These are phyloP conservation scores for Tolypocladium album DNA, from an alignment of 2,329 filamentous ascomycete species.

Conservation along the genomic window DNA sequence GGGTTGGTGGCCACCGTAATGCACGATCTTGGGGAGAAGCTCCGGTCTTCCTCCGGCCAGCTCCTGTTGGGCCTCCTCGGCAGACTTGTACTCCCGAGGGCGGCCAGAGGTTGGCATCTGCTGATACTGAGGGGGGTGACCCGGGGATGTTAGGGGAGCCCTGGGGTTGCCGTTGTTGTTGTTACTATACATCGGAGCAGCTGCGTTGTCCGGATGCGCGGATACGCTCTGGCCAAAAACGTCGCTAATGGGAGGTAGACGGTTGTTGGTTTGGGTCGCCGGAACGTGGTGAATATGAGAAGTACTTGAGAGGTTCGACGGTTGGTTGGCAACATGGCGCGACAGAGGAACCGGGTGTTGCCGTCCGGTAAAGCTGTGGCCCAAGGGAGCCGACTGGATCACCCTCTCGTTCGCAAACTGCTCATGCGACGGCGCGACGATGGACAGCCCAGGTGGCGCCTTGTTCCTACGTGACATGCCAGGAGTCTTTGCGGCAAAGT, in stretches of 20 bases:
- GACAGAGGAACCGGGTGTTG: constrained; percentile 68
- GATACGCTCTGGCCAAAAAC: constrained; percentile 79
- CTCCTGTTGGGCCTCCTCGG: constrained; percentile 88
- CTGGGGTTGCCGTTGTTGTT: constrained; percentile 33
- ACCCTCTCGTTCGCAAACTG: constrained; percentile 90
- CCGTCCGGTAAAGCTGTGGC: constrained; percentile 90
- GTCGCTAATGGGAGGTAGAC: constrained; percentile 85
- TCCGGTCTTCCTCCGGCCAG: constrained; percentile 87
- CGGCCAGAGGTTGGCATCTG: constrained; percentile 49
- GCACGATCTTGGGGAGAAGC: constrained; percentile 82
- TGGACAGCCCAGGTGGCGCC: constrained; percentile 81
- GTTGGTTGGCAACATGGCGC: constrained; percentile 69
- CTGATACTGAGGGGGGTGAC: constrained; percentile 48
- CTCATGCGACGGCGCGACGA: constrained; percentile 86
- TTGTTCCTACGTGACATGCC: constrained; percentile 65
- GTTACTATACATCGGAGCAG: constrained; percentile 43
- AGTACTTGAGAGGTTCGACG: constrained; percentile 70
- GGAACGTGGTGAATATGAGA: constrained; percentile 88
- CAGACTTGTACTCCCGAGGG: constrained; percentile 82
- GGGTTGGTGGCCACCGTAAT: constrained; percentile 89
- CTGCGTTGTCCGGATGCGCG: constrained; percentile 44
- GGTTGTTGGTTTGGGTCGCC: constrained; percentile 80
- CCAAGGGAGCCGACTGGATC: constrained; percentile 89
- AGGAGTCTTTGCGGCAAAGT: constrained; percentile 58
- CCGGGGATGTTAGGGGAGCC: constrained; percentile 65